Percentiles rank a stretch among this genome's conserved stretches.
These are phyloP conservation scores for Chrysopogon serrulatus DNA, from an alignment of 176 grass and related monocot genomes.

Conservation along the genomic window DNA sequence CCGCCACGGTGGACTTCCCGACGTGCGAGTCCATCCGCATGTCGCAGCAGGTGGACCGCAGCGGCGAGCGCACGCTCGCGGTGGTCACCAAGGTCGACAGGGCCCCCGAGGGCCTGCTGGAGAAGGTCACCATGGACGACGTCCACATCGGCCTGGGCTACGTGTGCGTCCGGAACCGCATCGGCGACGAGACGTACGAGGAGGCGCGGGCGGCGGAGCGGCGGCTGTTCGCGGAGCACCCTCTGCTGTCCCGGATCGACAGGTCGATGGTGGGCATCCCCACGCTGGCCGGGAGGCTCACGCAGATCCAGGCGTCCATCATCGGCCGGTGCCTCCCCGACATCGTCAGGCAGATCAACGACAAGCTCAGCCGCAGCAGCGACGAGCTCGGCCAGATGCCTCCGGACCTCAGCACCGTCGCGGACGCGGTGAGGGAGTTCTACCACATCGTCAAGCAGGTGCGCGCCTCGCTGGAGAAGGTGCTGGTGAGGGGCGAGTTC, in stretches of 20 bases:
- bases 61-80: no score
- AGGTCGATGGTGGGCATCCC: constrained; percentile 48
- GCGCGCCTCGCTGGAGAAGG: constrained; percentile 9
- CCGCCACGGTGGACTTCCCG: no score
- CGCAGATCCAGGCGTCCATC: constrained; percentile 33
- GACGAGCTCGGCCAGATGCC: constrained; percentile 36
- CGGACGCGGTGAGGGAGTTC: constrained; percentile 5
- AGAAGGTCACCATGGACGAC: no score
- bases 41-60: no score
- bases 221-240: no score
- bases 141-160: no score
- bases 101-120: no score
- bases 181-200: no score
- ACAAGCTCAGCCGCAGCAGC: constrained; percentile 24
- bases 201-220: no score
- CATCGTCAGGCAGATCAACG: constrained; percentile 47
- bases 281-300: constrained; percentile 13
- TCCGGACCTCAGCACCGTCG: not conserved
- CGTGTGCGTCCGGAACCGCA: no score
- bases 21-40: no score
- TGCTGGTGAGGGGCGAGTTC: constrained; percentile 31
- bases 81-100: no score
- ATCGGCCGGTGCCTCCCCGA: constrained; percentile 38
- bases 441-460: not conserved
- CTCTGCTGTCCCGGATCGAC: not conserved